phyloP scores from a whole-genome alignment of 495 filamentous ascomycete species.

The Trichoderma reesei region DNA sequence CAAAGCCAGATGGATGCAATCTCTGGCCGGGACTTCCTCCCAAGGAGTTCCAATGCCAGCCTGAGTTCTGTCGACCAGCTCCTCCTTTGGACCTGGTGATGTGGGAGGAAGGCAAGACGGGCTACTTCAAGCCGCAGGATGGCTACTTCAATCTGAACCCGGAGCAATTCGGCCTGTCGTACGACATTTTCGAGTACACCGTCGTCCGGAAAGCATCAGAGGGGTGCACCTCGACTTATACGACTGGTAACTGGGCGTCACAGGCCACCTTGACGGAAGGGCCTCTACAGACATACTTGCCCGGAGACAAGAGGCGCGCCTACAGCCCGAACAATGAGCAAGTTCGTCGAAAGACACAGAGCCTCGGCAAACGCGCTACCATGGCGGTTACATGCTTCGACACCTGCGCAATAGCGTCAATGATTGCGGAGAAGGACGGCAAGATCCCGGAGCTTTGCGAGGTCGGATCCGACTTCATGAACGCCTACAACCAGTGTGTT shows the following conservation, averaged over 20 bases:
- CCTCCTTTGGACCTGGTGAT: conserved; percentile 28
- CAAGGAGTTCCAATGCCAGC: conserved; percentile 42
- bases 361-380: conserved; percentile 27
- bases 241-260: conserved; percentile 38
- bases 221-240: conserved; percentile 23
- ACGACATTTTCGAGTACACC: conserved; percentile 46
- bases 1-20: conserved; percentile 40
- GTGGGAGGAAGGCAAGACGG: conserved; percentile 35
- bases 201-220: conserved; percentile 15
- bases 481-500: conserved; percentile 29
- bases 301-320: not conserved
- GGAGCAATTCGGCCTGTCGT: conserved; percentile 48
- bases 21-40: conserved; percentile 45
- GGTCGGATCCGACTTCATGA: conserved; percentile 29
- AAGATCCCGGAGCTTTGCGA: conserved; percentile 39
- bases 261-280: conserved; percentile 33
- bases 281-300: conserved; percentile 17
- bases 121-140: conserved; percentile 40
- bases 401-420: too few relatives aligned
- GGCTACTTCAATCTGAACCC: conserved; percentile 60
- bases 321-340: not conserved
- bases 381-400: conserved; percentile 32
- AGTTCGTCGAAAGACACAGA: not conserved
- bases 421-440: too few relatives aligned
- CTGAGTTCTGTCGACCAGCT: conserved; percentile 42